A percentile compares a stretch with the other conserved stretches of the same genome.
These are phyloP conservation scores for Globisporangium acanthophoron DNA, from an alignment of 352 stramenopile species.

Conservation along the genomic window DNA sequence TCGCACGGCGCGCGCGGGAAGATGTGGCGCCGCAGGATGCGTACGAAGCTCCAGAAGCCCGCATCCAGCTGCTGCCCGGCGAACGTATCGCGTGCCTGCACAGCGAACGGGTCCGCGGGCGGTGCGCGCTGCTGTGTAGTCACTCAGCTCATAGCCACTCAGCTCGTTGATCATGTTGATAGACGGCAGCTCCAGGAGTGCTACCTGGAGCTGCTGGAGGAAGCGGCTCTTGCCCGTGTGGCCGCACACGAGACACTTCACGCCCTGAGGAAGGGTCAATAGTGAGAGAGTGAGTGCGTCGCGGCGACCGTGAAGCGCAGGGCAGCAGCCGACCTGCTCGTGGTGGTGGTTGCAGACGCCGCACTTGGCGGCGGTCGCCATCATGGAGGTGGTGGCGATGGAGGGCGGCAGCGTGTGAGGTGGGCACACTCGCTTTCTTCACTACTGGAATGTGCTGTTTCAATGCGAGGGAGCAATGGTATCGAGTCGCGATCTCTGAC, in stretches of 20 bases:
- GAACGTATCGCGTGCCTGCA: not conserved
- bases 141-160: no score
- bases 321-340: constrained; percentile 18
- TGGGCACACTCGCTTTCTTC: not conserved
- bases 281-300: not conserved
- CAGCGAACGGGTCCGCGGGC: not conserved
- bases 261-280: not conserved
- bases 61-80: not conserved
- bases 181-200: no score
- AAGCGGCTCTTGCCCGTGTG: not conserved
- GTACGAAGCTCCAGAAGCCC: constrained; percentile 43
- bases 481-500: no score
- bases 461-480: no score
- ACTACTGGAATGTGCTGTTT: not conserved
- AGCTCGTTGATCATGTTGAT: no score
- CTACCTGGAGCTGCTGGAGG: not conserved
- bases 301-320: not conserved
- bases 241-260: not conserved
- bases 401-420: no score
- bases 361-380: constrained; percentile 21
- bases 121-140: not conserved
- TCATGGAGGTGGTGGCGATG: not conserved
- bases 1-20: constrained; percentile 26
- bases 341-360: constrained; percentile 48
- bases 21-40: constrained; percentile 43